A percentile compares a stretch with the other conserved stretches of the same genome.
These are phyloP conservation scores for Talaromyces sp. DNA, from an alignment of 2,329 filamentous ascomycete genomes.

Conservation along the genomic window DNA sequence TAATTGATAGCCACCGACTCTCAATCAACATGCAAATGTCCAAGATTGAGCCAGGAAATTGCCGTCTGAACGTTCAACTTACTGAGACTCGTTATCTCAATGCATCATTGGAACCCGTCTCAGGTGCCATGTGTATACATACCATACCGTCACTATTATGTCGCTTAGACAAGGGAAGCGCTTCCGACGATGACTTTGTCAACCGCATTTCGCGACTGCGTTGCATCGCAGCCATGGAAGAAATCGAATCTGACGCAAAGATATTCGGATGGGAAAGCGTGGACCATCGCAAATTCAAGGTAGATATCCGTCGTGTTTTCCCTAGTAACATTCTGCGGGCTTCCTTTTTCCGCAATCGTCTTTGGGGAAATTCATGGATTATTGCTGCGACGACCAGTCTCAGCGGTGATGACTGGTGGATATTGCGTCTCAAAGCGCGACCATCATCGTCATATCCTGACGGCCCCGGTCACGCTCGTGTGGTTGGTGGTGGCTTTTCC, in stretches of 20 bases:
- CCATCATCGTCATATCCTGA: constrained; percentile 22
- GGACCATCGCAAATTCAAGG: constrained; percentile 36
- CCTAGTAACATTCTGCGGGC: constrained; percentile 63
- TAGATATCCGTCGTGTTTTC: constrained; percentile 59
- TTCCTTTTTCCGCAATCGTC: constrained; percentile 67
- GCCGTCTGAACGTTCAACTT: constrained; percentile 67
- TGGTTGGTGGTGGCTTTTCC: constrained; percentile 20
- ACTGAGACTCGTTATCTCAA: constrained; percentile 61
- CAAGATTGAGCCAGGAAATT: constrained; percentile 63
- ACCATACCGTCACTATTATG: constrained; percentile 60
- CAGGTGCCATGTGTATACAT: constrained; percentile 70
- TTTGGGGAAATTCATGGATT: constrained; percentile 73
- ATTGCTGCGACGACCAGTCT: constrained; percentile 69
- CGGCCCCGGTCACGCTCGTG: constrained; percentile 19
- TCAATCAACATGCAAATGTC: constrained; percentile 60
- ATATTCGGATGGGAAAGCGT: constrained; percentile 41
- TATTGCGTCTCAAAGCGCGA: constrained; percentile 49
- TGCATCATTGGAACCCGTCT: constrained; percentile 72
- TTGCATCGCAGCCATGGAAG: constrained; percentile 41
- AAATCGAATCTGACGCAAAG: constrained; percentile 38
- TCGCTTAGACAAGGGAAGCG: constrained; percentile 65
- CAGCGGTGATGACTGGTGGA: constrained; percentile 75
- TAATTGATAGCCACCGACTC: constrained; percentile 62
- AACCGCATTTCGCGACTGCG: constrained; percentile 40
- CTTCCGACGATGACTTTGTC: constrained; percentile 46